Evolutionary conservation across 1,139 yeast genomes (phyloP), one percentile per base, ranked within the genome.

Genomic region (Blastobotrys arbuscula): DNA sequence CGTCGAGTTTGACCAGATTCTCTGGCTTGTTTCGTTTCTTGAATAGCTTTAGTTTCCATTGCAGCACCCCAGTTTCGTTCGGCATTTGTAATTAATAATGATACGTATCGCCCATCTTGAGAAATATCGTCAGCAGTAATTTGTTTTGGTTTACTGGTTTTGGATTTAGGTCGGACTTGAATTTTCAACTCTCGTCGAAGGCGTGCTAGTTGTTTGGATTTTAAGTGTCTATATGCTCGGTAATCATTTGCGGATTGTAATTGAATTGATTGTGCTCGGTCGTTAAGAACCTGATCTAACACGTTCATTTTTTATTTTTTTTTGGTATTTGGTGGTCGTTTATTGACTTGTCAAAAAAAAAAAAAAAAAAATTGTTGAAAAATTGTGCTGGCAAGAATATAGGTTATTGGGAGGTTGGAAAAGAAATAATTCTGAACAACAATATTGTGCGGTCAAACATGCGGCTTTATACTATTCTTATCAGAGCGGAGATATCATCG

Each of bases 51-150:
- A 50, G 81, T 73, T 63, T 84, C 90, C 64, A 79, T 73, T 0
- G 90, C 84, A 58, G 77, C 79, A 35, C 87, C 72, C 63, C 82
- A 70, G 55, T 84, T 83, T 58, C 92, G 74, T 64, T 87, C 95
- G 0, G 84, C 80, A 10, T 76, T 72, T 23, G 75, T 68, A 30
- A 84, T 69, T 21, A 77, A 64, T 19, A 84, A 64, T 26, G 67
- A 63, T 13, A 80, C 86, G 59, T 66, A 76, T 48, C 70, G 65
- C 10, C 66, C 55, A 58, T 82, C 75, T n/a, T 60, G 52, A 2
- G 64, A 66, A 57, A 79, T 78, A 51, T 79, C 75, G n/a, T 70
- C 77, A 0, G 64, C 50, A 2, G 72, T 59, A 38, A 82, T 72
- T 9, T 49, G 31, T 36, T 52, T 53, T 18, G 58, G 58, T 24